A percentile compares a stretch with the other conserved stretches of the same genome.
These are phyloP conservation scores for Hemileccinum rubropunctum DNA, from an alignment of 768 basidiomycete species.

Conservation along the genomic window DNA sequence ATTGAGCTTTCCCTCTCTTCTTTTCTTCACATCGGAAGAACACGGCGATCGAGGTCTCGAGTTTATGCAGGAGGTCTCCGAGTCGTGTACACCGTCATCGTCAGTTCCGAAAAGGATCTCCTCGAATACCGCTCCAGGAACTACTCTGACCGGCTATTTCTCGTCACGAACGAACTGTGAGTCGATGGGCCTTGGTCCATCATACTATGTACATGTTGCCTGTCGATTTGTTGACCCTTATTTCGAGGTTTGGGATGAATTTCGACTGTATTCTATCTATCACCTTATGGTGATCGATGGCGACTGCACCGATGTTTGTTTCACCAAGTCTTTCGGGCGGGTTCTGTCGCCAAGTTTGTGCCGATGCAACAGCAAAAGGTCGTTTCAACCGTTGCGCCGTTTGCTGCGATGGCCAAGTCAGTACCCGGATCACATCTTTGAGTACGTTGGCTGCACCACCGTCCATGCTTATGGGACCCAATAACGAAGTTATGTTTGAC, in stretches of 20 bases:
- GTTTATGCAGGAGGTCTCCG: constrained; percentile 36
- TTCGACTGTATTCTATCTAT: constrained; percentile 16
- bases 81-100: constrained; percentile 45
- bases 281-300: constrained; percentile 32
- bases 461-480: not conserved
- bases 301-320: constrained; percentile 27
- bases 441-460: constrained; percentile 12
- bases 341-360: constrained; percentile 18
- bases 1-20: not conserved
- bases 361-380: constrained; percentile 27
- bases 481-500: not conserved
- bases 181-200: not conserved
- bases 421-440: constrained; percentile 31
- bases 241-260: constrained; percentile 11
- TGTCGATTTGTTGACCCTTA: not conserved
- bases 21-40: not conserved
- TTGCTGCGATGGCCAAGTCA: constrained; percentile 32
- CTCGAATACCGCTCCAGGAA: constrained; percentile 44
- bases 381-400: constrained; percentile 27
- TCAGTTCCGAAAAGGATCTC: constrained; percentile 46
- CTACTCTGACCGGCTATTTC: constrained; percentile 48
- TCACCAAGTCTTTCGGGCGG: constrained; percentile 17
- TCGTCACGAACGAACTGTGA: constrained; percentile 16
- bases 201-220: too few species aligned
- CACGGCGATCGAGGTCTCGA: not conserved